Evolutionary conservation across 345 rosid species (phyloP).

Genomic region (Citrus maxima): DNA sequence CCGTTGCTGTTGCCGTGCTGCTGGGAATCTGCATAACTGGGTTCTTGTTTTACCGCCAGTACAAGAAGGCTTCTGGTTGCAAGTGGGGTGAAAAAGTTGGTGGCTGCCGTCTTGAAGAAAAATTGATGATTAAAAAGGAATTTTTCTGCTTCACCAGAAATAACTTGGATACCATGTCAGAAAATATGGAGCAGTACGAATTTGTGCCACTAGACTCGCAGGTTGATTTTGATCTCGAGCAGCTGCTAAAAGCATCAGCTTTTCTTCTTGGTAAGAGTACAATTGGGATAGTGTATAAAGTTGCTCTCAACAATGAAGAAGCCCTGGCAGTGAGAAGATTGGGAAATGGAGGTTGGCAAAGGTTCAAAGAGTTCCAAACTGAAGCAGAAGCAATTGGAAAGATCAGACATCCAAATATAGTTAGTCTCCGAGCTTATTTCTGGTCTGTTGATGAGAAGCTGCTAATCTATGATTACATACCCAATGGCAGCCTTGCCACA

Average conservation of each 20-base stretch:
- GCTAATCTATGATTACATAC: slow-evolving; percentile 74
- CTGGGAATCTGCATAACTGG: slow-evolving; percentile 54
- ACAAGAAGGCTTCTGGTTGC: slow-evolving; percentile 32
- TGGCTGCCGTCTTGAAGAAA: slow-evolving; percentile 35
- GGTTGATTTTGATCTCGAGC: slow-evolving; percentile 67
- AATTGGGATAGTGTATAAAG: slow-evolving; percentile 80
- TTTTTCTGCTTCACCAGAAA: slow-evolving; percentile 56
- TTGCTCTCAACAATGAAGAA: slow-evolving; percentile 68
- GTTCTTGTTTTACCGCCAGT: slow-evolving; percentile 41
- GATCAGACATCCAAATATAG: slow-evolving; percentile 76
- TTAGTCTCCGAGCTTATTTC: slow-evolving; percentile 81
- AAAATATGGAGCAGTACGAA: slow-evolving; percentile 51
- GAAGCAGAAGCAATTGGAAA: slow-evolving; percentile 86
- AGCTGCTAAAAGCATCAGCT: slow-evolving; percentile 86
- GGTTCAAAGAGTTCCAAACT: slow-evolving; percentile 78
- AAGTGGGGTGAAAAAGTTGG: slow-evolving; percentile 19
- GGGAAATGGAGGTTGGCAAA: slow-evolving; percentile 67
- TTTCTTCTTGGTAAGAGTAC: slow-evolving; percentile 88
- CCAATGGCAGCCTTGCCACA: slow-evolving; percentile 68
- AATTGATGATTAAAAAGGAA: slow-evolving; percentile 37
- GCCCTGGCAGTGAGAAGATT: slow-evolving; percentile 74
- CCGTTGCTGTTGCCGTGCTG: slow-evolving; percentile 30
- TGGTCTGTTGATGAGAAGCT: slow-evolving; percentile 91
- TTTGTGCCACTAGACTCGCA: slow-evolving; percentile 62
- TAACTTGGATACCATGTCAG: slow-evolving; percentile 41